Conservation (phyloP, 83 land plant genomes). For the Thuja plicata region DNA sequence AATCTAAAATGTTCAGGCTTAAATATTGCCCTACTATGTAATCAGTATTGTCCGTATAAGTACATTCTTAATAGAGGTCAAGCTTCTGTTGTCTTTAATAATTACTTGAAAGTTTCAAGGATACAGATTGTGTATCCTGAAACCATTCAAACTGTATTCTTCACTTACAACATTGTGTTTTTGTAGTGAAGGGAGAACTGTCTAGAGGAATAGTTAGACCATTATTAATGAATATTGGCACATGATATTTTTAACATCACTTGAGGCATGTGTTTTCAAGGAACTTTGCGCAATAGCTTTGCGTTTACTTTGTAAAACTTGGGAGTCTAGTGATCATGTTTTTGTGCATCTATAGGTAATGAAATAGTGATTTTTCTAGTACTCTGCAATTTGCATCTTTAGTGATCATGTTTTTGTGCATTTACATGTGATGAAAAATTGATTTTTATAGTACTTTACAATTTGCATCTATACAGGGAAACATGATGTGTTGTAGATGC, state of each 20-base stretch:
- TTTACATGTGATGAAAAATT: conserved; percentile 54
- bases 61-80: background rate
- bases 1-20: background rate
- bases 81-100: background rate
- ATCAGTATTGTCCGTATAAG: background rate
- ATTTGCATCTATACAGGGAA: background rate
- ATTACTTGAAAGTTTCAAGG: background rate
- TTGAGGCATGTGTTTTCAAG: conserved; percentile 24
- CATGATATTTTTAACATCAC: background rate
- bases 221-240: background rate
- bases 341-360: conserved; percentile 75
- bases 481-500: background rate
- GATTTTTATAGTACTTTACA: background rate
- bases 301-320: conserved; percentile 78
- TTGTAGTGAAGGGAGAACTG: background rate
- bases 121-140: background rate
- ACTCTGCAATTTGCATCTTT: background rate
- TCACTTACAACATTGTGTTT: background rate
- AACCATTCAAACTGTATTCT: background rate
- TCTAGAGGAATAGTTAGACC: background rate
- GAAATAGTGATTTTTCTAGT: background rate
- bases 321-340: conserved; percentile 59
- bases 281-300: conserved; percentile 59
- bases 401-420: conserved; percentile 58
- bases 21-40: background rate